Evolutionary conservation across 2,329 filamentous ascomycete genomes (phyloP), one percentile per base, ranked within the genome.

Genomic region (Cladorrhinum sp.): DNA sequence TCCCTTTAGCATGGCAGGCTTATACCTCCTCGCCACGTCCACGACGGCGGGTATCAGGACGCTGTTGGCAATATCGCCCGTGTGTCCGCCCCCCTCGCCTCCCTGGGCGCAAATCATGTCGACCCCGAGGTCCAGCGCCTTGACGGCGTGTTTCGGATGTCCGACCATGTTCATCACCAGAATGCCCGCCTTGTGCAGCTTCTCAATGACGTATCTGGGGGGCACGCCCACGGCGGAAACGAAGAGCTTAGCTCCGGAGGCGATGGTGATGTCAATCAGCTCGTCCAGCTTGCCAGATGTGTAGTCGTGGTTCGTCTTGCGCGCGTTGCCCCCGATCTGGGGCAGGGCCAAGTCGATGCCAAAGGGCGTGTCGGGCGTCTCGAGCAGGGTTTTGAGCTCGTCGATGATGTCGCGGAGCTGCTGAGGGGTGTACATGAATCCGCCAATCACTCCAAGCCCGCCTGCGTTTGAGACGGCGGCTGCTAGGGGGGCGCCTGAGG

Each of bases 81-180:
- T 97, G 76, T 98, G 93, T 0, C 93, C 93, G 18, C 93, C 93
- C 1, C 93, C 93, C 75, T 98, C 93, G 55, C 92, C 92, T 51
- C 93, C 93, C 78, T 98, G 93, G 1, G 93, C 88, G 73, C 92
- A 96, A 5, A 98, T 84, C 65, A 97, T 88, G 75, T 98, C 93
- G 9, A 96, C 92, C 49, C 93, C 93, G 0, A 88, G 84, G 54
- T 92, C 85, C 3, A 98, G 79, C 2, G 93, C 93, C 78, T 97
- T 97, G 73, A 88, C 84, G 0, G 93, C 93, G 74, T 98, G 93
- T 73, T 89, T 92, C 1, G 93, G 93, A 69, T 93, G 90, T 0
- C 93, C 93, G 20, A 97, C 92, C 93, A 97, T 97, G 74, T 97
- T 97, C 92, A 97, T 97, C 36, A 97, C 82, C 61, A 96, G 72